Evolutionary conservation across 257 asterid genomes (phyloP), one percentile per base, ranked within the genome.

Genomic region (Solanum chilense): DNA sequence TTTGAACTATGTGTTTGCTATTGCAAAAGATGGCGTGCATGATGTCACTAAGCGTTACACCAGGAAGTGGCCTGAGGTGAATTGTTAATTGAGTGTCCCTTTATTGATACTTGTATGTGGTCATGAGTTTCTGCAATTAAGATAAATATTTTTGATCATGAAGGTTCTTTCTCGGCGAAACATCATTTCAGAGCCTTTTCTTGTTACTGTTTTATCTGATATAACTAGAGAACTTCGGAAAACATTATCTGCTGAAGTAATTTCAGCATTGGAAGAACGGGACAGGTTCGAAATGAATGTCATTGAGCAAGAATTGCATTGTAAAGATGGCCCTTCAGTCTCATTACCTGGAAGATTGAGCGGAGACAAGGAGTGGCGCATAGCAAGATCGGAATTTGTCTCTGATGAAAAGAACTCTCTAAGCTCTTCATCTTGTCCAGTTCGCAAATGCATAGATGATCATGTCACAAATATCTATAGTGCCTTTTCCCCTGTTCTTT

Each of bases 41-140:
- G 98, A 97, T 89, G 99, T 95, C 92, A 95, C 98, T 44, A 97
- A 94, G 91, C 95, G 99, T 83, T 97, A 97, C 92, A 94, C 98
- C 45, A 92, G 95, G 90, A 97, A 92, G 87, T 97, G 98, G 99
- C 95, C 90, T 58, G 97, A 95, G 98, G 98, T 97, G 88, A 83
- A 86, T 45, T 80, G 45, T 18, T 47, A 47, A 25, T 21, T 31
- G 85, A 49, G 12, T 49, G 68, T 49, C 69, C 45, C 85, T 31
- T 81, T 20, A 81, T 16, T 81, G 21, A 29, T 81, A 20, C 27
- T 81, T 81, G 7, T 49, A 29, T 49, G 85, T 5, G 45, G 14
- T 49, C 77, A 27, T 87, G 47, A 45, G 31, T 85, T 15, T 83
- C 60, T 71, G 83, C 85, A 76, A 69, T 35, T 87, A 80, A 74